Evolutionary conservation across 2,329 filamentous ascomycete species (phyloP).

Genomic region (Pseudogymnoascus sp.): DNA sequence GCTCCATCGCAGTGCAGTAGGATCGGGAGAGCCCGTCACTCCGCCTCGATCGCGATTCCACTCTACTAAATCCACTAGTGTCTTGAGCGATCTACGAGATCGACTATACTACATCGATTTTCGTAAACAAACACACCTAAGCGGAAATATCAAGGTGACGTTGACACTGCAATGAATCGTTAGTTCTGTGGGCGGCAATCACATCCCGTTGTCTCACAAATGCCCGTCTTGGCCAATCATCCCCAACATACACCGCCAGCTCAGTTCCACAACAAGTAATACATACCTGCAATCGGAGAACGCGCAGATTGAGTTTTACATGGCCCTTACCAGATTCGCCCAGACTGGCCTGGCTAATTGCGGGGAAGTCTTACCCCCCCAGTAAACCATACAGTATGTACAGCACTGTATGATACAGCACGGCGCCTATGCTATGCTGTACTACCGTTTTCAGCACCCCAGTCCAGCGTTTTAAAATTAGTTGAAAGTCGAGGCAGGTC

Average conservation of each 20-base stretch:
- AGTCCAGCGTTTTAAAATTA: not conserved
- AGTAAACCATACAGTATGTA: not conserved
- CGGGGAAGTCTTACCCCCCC: not conserved
- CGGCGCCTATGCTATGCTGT: not conserved
- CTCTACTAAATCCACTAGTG: not conserved
- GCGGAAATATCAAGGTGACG: not conserved
- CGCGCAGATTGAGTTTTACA: not conserved
- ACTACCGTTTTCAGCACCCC: not conserved
- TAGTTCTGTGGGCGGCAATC: constrained; percentile 2
- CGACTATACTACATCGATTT: not conserved
- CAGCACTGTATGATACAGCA: not conserved
- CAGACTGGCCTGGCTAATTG: not conserved
- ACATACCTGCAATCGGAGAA: not conserved
- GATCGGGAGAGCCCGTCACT: not conserved
- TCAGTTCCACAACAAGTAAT: not conserved
- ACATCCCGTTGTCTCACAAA: not conserved
- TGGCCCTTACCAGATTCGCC: not conserved
- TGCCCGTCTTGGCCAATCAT: not conserved
- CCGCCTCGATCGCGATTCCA: not conserved
- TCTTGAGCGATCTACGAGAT: not conserved
- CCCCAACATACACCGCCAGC: not conserved
- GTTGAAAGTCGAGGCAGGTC: not conserved
- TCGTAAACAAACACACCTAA: not conserved
- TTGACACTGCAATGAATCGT: not conserved
- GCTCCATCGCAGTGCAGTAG: not conserved